Evolutionary conservation across 176 grass and related monocot genomes (phyloP).

Genomic region (Avena atlantica): DNA sequence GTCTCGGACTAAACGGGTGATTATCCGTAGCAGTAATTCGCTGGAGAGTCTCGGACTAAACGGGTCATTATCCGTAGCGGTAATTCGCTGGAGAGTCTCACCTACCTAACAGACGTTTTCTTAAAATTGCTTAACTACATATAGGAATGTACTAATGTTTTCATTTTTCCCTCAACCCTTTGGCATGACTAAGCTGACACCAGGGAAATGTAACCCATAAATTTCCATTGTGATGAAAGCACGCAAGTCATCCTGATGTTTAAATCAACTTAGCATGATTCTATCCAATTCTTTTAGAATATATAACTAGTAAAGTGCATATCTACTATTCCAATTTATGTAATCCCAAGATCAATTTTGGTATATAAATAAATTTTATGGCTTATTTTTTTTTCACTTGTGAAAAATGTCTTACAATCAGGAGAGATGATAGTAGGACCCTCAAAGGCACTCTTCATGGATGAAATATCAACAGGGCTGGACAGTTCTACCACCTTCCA

Average conservation of each 20-base stretch:
- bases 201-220: background rate
- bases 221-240: background rate
- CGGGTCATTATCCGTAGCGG: too few species aligned
- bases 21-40: too few species aligned
- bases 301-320: background rate
- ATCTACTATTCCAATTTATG: background rate
- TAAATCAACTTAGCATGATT: conserved; percentile 12
- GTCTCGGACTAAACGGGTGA: too few species aligned
- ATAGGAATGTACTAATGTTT: background rate
- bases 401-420: conserved; percentile 32
- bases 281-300: background rate
- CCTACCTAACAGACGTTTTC: too few species aligned
- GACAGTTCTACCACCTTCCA: conserved; percentile 88
- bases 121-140: background rate
- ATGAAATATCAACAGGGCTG: conserved; percentile 92
- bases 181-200: background rate
- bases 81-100: too few species aligned
- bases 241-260: background rate
- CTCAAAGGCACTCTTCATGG: conserved; percentile 82
- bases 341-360: background rate
- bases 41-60: too few species aligned
- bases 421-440: conserved; percentile 91
- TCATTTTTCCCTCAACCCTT: background rate
- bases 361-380: background rate
- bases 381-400: conserved; percentile 12